Evolutionary conservation across 768 basidiomycete species (phyloP), one percentile per base, ranked within the genome.

Genomic region (Suillus subaureus): DNA sequence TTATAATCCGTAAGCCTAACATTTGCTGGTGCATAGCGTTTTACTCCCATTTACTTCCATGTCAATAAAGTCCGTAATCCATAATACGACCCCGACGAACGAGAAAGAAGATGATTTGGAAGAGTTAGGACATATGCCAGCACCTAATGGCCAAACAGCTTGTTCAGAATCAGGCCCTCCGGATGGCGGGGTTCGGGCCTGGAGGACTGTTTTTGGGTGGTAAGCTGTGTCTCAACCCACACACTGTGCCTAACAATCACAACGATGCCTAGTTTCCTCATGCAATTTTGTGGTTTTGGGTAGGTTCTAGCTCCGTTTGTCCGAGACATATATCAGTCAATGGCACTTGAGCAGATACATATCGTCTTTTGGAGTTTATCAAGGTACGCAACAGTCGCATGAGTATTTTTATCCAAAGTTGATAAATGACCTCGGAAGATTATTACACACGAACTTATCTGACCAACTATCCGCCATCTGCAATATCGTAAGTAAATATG

Each of bases 351-450:
- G 33, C 55, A 75, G 77, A 9, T 73, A 74, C 51, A 61, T 68
- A 15, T 65, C 69, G 18, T 70, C 73, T 4, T 78, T 74, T 54
- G 78, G 78, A 45, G 77, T 76, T 26, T 78, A 78, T 56, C 76
- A 79, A 74, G 73, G 75, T 70, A 37, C 21, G 5, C 51, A 23
- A 2, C n/a, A n/a, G 55, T 23, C 21, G 55, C 13, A 37, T 37
- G 7, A 16, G 23, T 8, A 8, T 23, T 37, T 7, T 2, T n/a
- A 31, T 21, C 52, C 35, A 11, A n/a, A 64, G 42, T 16, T 26
- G 21, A 64, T 21, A 15, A 64, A 64, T 3, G 8, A 74, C 74
- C 40, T n/a, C 28, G n/a, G 21, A 61, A 77, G 78, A 77, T 73
- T 78, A 70, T 66, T 80, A 77, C 65, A 73, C 71, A n/a, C 69